These are phyloP conservation scores for Cryptosporidium ryanae DNA, from an alignment of 169 alveolate species.

Conservation along the genomic window DNA sequence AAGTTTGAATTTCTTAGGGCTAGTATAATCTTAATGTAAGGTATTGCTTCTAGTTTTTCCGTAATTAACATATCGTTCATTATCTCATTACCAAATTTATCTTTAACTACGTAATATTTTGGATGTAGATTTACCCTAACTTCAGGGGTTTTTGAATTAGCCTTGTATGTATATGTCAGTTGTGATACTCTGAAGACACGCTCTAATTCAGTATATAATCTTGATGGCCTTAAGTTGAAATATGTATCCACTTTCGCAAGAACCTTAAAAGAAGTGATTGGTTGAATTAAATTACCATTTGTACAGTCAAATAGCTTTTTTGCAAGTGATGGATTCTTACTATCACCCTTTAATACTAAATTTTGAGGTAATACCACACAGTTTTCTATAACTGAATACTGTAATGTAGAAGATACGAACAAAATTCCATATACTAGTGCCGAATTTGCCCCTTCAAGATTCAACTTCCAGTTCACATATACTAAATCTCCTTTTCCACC, in stretches of 20 bases:
- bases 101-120: slow-evolving; percentile 21
- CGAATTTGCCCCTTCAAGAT: slow-evolving; percentile 65
- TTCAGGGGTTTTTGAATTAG: slow-evolving; percentile 56
- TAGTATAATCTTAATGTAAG: slow-evolving; percentile 42
- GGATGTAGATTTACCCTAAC: slow-evolving; percentile 47
- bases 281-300: slow-evolving; percentile 7
- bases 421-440: slow-evolving; percentile 39
- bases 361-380: slow-evolving; percentile 30
- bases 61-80: slow-evolving; percentile 51
- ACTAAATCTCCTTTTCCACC: slow-evolving; percentile 23
- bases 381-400: slow-evolving; percentile 30
- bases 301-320: slow-evolving; percentile 47
- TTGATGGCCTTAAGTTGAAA: slow-evolving; percentile 26
- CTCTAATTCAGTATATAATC: slow-evolving; percentile 46
- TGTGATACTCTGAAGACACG: slow-evolving; percentile 60
- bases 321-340: slow-evolving; percentile 22
- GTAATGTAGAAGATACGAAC: slow-evolving; percentile 22
- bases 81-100: slow-evolving; percentile 17
- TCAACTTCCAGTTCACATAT: slow-evolving; percentile 31
- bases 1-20: slow-evolving; percentile 26
- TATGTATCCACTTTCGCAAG: slow-evolving; percentile 62
- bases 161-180: slow-evolving; percentile 19
- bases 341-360: slow-evolving; percentile 32
- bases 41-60: slow-evolving; percentile 54
- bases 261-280: slow-evolving; percentile 7